Conservation (phyloP, 2,329 filamentous ascomycete species). For the Alternaria tenuissima region DNA sequence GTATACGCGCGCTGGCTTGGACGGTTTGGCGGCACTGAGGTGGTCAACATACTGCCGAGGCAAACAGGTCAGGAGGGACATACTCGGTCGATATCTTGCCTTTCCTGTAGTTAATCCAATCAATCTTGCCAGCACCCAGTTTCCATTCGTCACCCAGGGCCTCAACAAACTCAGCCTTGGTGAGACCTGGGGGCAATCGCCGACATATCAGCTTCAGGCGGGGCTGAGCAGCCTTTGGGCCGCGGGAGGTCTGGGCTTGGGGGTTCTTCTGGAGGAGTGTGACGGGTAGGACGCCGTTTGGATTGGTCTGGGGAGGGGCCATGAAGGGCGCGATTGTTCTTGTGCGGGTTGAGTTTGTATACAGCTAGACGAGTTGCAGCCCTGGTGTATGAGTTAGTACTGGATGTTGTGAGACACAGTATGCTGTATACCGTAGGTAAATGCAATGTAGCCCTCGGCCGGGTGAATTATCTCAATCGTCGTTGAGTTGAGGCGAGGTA, state of each 20-base stretch:
- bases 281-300: conserved; percentile 52
- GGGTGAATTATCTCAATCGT: conserved; percentile 1
- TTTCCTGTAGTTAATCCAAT: conserved; percentile 78
- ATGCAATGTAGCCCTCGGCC: neutral
- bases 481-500: conserved; percentile 6
- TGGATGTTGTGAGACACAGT: neutral
- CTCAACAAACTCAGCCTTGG: conserved; percentile 75
- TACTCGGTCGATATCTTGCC: conserved; percentile 88
- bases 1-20: conserved; percentile 81
- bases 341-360: neutral
- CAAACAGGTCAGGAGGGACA: conserved; percentile 40
- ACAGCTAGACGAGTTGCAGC: neutral
- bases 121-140: conserved; percentile 78
- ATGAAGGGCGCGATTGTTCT: conserved; percentile 22
- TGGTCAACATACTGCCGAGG: neutral
- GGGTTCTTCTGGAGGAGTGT: conserved; percentile 48
- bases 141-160: conserved; percentile 84
- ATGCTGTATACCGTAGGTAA: neutral
- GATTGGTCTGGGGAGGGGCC: conserved; percentile 43
- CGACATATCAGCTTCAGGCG: conserved; percentile 87
- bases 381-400: neutral
- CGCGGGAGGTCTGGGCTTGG: conserved; percentile 40
- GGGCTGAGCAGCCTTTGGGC: conserved; percentile 58
- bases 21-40: conserved; percentile 73
- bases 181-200: conserved; percentile 85